Base-by-base conservation (phyloP, 1,284 basidiomycete species). In the Earliella scabrosa region DNA sequence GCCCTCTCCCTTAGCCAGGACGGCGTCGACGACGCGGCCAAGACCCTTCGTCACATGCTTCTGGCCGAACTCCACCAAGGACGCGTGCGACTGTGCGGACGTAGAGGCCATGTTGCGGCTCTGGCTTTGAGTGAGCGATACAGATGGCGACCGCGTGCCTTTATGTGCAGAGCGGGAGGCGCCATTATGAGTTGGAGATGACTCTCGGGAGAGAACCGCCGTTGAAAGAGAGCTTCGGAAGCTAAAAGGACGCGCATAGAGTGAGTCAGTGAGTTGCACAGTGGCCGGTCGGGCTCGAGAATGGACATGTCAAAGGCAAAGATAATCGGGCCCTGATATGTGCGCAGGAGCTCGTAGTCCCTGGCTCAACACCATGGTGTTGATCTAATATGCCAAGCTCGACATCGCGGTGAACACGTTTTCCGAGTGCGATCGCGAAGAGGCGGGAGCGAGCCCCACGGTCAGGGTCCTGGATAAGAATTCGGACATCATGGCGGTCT, bases 1-100 rank as follows among this genome's bases (percentile, higher is more conserved):
- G 11, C 93, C 94, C 65, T 87, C 78, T 36, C 89, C 94, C 65
- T 86, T 89, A 52, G 80, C 77, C 74, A 96, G 87, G 53, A 96
- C 80, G 9, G 86, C 87, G 57, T 93, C 82, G 0, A 86, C 84
- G 45, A 87, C 74, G 40, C 89, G 78, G 4, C 77, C 82, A 9
- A 93, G 71, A 7, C 92, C 92, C 43, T 82, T 81, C 10, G 84
- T 90, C 56, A 93, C 87, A 73, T 93, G 85, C 38, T 75, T 75
- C 56, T 81, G 75, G 21, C 86, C 87, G 64, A 89, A 83, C 10
- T 75, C 65, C 13, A 70, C 68, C 6, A 70, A 55, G 10, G 67
- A 66, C 5, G 67, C 64, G 53, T 69, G 60, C 6, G 58, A 52
- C 41, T 59, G 57, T 6, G 45, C 35, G 20, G 60, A 44, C 4